Percentiles rank a stretch among this genome's conserved stretches.
phyloP scores from a whole-genome alignment of 257 asterid genomes.

The Handroanthus guayacan region DNA sequence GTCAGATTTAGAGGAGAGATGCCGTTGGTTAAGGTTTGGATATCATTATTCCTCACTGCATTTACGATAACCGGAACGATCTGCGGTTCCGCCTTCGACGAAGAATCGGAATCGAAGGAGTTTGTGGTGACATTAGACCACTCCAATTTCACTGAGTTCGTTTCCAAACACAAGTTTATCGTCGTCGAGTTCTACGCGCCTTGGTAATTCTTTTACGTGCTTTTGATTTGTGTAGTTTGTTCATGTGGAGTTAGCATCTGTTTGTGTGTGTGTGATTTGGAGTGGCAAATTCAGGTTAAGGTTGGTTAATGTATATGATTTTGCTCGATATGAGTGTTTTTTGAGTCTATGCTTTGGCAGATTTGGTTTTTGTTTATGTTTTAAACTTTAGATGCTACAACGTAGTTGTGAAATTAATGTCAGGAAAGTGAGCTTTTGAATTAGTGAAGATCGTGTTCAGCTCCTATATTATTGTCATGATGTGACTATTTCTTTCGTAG shows the following conservation, averaged over 20 bases:
- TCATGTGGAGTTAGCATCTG: constrained; percentile 1
- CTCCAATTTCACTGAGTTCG: constrained; percentile 86
- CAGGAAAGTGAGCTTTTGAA: background rate
- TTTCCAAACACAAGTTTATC: constrained; percentile 70
- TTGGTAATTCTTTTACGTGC: constrained; percentile 50
- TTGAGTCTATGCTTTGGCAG: background rate
- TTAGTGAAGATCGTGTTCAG: background rate
- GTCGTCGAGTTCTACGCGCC: constrained; percentile 94
- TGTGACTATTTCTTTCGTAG: constrained; percentile 9
- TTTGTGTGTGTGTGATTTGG: background rate
- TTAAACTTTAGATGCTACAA: background rate
- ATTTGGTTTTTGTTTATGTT: constrained; percentile 9
- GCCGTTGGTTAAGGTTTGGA: constrained; percentile 45
- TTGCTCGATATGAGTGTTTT: constrained; percentile 2
- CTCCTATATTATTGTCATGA: background rate
- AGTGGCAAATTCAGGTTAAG: constrained; percentile 16
- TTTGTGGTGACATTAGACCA: constrained; percentile 72
- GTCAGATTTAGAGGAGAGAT: constrained; percentile 46
- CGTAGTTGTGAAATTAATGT: background rate
- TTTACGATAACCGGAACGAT: constrained; percentile 36
- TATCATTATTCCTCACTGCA: constrained; percentile 37
- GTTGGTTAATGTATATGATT: constrained; percentile 5
- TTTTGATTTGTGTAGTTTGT: background rate
- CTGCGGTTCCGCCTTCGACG: constrained; percentile 39
- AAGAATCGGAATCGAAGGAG: constrained; percentile 47